phyloP scores from a whole-genome alignment of 2,329 filamentous ascomycete genomes.

The Fusarium papillatum region DNA sequence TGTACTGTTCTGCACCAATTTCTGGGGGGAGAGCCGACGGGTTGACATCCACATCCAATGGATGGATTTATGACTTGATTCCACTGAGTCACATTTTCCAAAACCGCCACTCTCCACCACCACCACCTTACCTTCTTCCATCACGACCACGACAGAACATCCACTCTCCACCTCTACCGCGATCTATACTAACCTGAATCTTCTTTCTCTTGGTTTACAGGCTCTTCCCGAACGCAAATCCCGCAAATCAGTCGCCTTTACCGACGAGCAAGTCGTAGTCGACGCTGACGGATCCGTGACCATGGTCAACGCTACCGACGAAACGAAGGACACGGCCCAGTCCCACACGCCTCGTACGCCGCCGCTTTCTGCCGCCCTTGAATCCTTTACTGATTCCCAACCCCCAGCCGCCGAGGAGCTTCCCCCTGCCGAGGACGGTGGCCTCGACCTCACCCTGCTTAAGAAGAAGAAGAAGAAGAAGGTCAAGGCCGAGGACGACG shows the following conservation, averaged over 20 bases:
- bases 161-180: slow-evolving; percentile 8
- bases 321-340: slow-evolving; percentile 84
- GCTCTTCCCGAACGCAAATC: slow-evolving; percentile 71
- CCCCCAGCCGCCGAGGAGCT: slow-evolving; percentile 61
- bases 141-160: slow-evolving; percentile 9
- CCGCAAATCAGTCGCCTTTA: slow-evolving; percentile 95
- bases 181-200: slow-evolving; percentile 28
- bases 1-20: slow-evolving; percentile 38
- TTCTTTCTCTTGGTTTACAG: slow-evolving; percentile 38
- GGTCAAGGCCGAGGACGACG: slow-evolving; percentile 58
- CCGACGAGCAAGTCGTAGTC: slow-evolving; percentile 88
- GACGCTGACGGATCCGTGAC: slow-evolving; percentile 90
- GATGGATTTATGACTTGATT: slow-evolving; percentile 22
- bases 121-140: slow-evolving; percentile 16
- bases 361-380: slow-evolving; percentile 68
- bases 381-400: slow-evolving; percentile 65
- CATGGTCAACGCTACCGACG: slow-evolving; percentile 79
- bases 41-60: slow-evolving; percentile 30
- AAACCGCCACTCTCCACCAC: slow-evolving; percentile 38
- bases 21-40: slow-evolving; percentile 25
- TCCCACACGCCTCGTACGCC: slow-evolving; percentile 81
- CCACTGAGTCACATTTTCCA: slow-evolving; percentile 47
- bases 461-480: slow-evolving; percentile 84
- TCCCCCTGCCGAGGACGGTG: slow-evolving; percentile 63
- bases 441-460: slow-evolving; percentile 73